Evolutionary conservation across 495 filamentous ascomycete species (phyloP).

Genomic region (Tricharina praecox): DNA sequence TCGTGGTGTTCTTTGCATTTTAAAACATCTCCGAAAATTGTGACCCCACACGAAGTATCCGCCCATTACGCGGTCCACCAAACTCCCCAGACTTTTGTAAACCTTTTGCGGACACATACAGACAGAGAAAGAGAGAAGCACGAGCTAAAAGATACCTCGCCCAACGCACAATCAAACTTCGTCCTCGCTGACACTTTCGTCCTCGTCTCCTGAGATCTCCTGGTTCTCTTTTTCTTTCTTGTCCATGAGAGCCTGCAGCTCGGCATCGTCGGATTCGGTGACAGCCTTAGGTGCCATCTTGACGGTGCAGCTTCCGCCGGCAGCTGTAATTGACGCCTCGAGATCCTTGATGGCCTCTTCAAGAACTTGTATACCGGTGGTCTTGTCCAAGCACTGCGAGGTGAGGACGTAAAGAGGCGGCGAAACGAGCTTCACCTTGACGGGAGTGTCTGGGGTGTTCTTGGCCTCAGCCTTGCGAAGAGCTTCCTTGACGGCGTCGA

Average conservation of each 20-base stretch:
- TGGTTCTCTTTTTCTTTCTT: constrained; percentile 96
- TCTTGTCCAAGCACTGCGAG: constrained; percentile 87
- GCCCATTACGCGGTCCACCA: too few species aligned
- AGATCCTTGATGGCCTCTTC: constrained; percentile 81
- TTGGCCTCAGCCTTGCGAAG: constrained; percentile 72
- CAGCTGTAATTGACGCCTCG: constrained; percentile 49
- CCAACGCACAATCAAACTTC: too few species aligned
- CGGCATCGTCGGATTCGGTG: constrained; percentile 93
- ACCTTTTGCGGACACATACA: too few species aligned
- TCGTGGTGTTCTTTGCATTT: too few species aligned
- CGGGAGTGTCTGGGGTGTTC: constrained; percentile 75
- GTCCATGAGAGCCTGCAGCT: constrained; percentile 94
- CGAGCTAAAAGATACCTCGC: too few species aligned
- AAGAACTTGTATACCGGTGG: constrained; percentile 58
- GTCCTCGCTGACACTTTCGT: constrained; percentile 81
- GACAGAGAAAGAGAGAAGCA: too few species aligned
- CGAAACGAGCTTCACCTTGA: constrained; percentile 92
- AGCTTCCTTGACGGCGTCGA: constrained; percentile 89
- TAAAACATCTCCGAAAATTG: too few species aligned
- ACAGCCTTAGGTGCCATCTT: constrained; percentile 99
- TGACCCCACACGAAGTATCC: too few species aligned
- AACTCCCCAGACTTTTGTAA: too few species aligned
- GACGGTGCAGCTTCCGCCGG: constrained; percentile 62
- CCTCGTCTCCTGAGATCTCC: constrained; percentile 92
- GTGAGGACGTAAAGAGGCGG: constrained; percentile 90